These are phyloP conservation scores for Pichia sp. DNA, from an alignment of 1,139 yeast genomes.

Conservation along the genomic window DNA sequence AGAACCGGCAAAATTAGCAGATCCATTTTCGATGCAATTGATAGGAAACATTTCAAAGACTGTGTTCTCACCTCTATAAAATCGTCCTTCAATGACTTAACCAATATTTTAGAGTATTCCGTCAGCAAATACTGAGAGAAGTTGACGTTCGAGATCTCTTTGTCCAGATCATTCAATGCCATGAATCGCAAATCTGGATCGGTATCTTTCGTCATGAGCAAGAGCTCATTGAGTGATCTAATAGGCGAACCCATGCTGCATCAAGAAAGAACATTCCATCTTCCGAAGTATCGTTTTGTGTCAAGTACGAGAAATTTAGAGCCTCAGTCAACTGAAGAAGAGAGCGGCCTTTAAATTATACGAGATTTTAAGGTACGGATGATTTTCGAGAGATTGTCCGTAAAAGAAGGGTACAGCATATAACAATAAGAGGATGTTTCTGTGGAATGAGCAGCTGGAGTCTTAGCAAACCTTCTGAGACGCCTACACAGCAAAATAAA, in stretches of 20 bases:
- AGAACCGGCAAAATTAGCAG: slow-evolving; percentile 20
- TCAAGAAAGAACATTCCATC: too few species aligned
- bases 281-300: too few species aligned
- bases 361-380: too few species aligned
- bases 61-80: slow-evolving; percentile 75
- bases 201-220: slow-evolving; percentile 51
- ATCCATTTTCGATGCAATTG: slow-evolving; percentile 28
- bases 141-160: not conserved
- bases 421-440: too few species aligned
- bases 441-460: too few species aligned
- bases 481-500: too few species aligned
- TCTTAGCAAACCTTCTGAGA: too few species aligned
- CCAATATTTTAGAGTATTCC: slow-evolving; percentile 40
- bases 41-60: slow-evolving; percentile 54
- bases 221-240: slow-evolving; percentile 18
- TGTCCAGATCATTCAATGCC: slow-evolving; percentile 70
- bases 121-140: slow-evolving; percentile 23
- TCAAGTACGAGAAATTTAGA: too few species aligned
- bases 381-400: too few species aligned
- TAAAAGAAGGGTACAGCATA: too few species aligned
- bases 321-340: too few species aligned
- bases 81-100: slow-evolving; percentile 50
- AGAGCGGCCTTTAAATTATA: too few species aligned
- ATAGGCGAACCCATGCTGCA: not conserved
- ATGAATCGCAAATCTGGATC: slow-evolving; percentile 83